Conservation (phyloP, 352 stramenopile genomes). For the Phytophthora pinifolia region DNA sequence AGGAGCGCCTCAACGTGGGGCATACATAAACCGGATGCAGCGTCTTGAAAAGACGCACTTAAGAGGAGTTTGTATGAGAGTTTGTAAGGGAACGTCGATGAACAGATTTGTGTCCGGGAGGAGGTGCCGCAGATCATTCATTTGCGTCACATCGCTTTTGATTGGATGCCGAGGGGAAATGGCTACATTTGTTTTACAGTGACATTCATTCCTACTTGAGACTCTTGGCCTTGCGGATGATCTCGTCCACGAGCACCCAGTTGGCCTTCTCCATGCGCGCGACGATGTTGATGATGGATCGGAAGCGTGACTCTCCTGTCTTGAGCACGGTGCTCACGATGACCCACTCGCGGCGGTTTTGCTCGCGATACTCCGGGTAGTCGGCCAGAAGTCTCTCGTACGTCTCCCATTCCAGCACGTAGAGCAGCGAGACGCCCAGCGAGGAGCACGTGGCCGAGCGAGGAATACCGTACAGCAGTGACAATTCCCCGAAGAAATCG, state of each 20-base stretch:
- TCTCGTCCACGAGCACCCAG: conserved; percentile 64
- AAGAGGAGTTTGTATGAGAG: background rate
- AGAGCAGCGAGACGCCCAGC: conserved; percentile 67
- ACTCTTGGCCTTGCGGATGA: conserved; percentile 73
- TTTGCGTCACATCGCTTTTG: too few species aligned
- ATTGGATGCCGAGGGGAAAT: background rate
- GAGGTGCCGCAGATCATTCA: too few species aligned
- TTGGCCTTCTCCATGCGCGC: conserved; percentile 61
- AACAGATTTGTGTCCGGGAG: too few species aligned
- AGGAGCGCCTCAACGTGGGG: background rate
- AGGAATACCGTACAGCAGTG: conserved; percentile 72
- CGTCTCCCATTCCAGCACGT: conserved; percentile 74
- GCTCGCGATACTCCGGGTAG: conserved; percentile 70
- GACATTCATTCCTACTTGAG: conserved; percentile 33
- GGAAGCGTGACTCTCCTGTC: conserved; percentile 63
- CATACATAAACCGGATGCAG: too few species aligned
- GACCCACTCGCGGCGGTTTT: conserved; percentile 78
- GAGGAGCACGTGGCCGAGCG: conserved; percentile 72
- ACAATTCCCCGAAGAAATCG: conserved; percentile 79
- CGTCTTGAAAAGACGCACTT: too few species aligned
- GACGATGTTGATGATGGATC: conserved; percentile 66
- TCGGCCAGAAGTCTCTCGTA: conserved; percentile 71
- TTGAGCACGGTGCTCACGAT: conserved; percentile 66
- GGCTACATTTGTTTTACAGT: background rate
- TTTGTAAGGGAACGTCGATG: background rate